Evolutionary conservation across 805 yeast species (phyloP).

Genomic region (Saturnispora dispora): DNA sequence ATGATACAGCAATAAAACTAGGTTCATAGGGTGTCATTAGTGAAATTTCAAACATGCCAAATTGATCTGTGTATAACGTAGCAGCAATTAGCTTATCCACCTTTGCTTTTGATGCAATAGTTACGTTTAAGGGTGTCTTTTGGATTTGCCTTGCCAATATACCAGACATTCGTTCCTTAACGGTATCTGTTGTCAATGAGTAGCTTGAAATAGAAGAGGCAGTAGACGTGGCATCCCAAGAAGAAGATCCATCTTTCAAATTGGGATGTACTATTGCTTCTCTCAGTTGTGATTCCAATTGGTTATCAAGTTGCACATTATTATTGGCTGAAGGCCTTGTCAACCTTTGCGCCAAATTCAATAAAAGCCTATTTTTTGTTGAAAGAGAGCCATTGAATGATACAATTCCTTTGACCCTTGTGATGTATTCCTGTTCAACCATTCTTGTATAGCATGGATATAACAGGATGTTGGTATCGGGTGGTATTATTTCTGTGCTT

Average conservation of each 20-base stretch:
- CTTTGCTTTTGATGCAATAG: slow-evolving; percentile 42
- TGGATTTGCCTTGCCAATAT: slow-evolving; percentile 64
- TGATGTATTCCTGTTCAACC: slow-evolving; percentile 32
- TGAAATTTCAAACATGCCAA: slow-evolving; percentile 55
- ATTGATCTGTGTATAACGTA: slow-evolving; percentile 46
- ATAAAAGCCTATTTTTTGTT: slow-evolving; percentile 60
- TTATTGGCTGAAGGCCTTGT: slow-evolving; percentile 32
- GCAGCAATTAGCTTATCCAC: slow-evolving; percentile 23
- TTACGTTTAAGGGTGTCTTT: slow-evolving; percentile 42
- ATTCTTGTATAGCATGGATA: slow-evolving; percentile 47
- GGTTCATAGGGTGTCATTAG: slow-evolving; percentile 55
- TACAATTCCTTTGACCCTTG: slow-evolving; percentile 66
- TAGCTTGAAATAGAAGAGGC: slow-evolving; percentile 11
- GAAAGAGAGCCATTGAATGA: slow-evolving; percentile 59
- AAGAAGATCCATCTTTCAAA: slow-evolving; percentile 1
- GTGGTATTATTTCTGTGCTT: slow-evolving; percentile 31
- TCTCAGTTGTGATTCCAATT: slow-evolving; percentile 31
- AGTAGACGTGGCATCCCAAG: slow-evolving; percentile 17
- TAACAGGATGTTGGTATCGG: slow-evolving; percentile 50
- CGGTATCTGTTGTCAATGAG: slow-evolving; percentile 21
- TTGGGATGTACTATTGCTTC: slow-evolving; percentile 26
- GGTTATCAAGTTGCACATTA: slow-evolving; percentile 22
- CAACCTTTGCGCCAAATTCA: slow-evolving; percentile 61
- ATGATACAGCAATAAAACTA: slow-evolving; percentile 42
- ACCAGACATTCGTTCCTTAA: slow-evolving; percentile 58